These are phyloP conservation scores for Gaultheria prostrata DNA, from an alignment of 148 eudicot genomes.

Conservation along the genomic window DNA sequence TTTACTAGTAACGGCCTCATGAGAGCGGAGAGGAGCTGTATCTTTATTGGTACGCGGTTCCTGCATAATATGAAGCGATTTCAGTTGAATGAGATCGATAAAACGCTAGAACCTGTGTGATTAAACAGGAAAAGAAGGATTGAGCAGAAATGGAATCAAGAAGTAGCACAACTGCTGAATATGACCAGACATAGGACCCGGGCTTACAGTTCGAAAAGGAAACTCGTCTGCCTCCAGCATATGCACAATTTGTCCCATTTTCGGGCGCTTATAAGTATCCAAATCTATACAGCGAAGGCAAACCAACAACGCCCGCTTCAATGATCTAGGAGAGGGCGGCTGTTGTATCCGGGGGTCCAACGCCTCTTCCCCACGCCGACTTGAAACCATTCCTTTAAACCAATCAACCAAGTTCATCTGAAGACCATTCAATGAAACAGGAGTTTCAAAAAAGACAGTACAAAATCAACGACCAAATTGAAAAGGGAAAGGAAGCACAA, in stretches of 20 bases:
- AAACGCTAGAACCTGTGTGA: neutral
- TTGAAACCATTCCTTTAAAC: slow-evolving; percentile 92
- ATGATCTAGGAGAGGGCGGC: slow-evolving; percentile 69
- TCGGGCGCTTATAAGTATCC: slow-evolving; percentile 79
- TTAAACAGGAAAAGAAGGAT: neutral
- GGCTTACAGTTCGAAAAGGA: slow-evolving; percentile 74
- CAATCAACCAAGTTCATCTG: slow-evolving; percentile 99
- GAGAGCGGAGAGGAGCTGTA: slow-evolving; percentile 35
- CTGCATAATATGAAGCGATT: slow-evolving; percentile 25
- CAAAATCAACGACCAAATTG: neutral
- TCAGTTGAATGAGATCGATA: neutral
- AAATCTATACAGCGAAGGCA: slow-evolving; percentile 94
- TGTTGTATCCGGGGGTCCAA: slow-evolving; percentile 58
- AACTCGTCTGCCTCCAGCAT: slow-evolving; percentile 97
- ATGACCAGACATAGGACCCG: neutral
- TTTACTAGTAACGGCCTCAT: slow-evolving; percentile 14
- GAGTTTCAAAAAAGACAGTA: neutral
- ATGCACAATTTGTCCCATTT: slow-evolving; percentile 96
- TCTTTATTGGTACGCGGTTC: slow-evolving; percentile 42
- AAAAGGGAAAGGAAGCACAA: too few species aligned
- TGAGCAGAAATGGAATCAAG: neutral
- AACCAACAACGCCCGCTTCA: slow-evolving; percentile 71
- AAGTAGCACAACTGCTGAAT: neutral
- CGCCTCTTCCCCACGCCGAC: slow-evolving; percentile 72
- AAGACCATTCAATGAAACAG: slow-evolving; percentile 15